Evolutionary conservation across 169 alveolate species (phyloP).

Genomic region (Cryptosporidium tyzzeri): DNA sequence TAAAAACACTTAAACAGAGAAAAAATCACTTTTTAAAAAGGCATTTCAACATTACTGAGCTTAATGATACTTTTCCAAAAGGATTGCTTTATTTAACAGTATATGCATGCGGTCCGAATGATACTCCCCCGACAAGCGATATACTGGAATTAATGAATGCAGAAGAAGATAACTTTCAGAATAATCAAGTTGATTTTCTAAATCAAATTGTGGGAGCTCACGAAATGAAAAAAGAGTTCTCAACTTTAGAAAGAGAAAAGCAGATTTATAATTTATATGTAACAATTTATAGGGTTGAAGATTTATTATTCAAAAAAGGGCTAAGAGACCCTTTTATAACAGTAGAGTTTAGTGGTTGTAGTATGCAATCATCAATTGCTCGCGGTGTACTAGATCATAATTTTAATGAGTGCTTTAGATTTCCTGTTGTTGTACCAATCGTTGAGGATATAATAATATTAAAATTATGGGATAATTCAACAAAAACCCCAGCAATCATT

Average conservation of each 20-base stretch:
- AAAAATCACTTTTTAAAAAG: conserved; percentile 87
- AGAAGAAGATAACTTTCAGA: conserved; percentile 56
- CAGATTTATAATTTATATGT: conserved; percentile 86
- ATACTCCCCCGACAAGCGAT: conserved; percentile 78
- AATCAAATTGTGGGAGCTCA: conserved; percentile 49
- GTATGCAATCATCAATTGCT: conserved; percentile 84
- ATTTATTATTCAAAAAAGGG: conserved; percentile 82
- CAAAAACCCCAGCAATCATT: conserved; percentile 76
- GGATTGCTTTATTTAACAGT: conserved; percentile 86
- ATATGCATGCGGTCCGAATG: conserved; percentile 86
- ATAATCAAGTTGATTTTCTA: conserved; percentile 53
- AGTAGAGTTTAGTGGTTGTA: conserved; percentile 90
- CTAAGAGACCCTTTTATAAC: conserved; percentile 86
- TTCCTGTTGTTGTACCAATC: conserved; percentile 90
- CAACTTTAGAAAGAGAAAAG: conserved; percentile 42
- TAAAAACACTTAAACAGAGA: conserved; percentile 85
- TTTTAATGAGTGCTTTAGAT: conserved; percentile 91
- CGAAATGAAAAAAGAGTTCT: neutral
- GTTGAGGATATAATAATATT: conserved; percentile 89
- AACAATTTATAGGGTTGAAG: conserved; percentile 87
- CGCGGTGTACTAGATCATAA: conserved; percentile 84
- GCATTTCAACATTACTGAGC: conserved; percentile 82
- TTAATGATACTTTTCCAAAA: conserved; percentile 84
- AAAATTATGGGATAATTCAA: conserved; percentile 88
- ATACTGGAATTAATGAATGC: conserved; percentile 50